Evolutionary conservation across 768 basidiomycete genomes (phyloP).

Genomic region (Hericium coralloides): DNA sequence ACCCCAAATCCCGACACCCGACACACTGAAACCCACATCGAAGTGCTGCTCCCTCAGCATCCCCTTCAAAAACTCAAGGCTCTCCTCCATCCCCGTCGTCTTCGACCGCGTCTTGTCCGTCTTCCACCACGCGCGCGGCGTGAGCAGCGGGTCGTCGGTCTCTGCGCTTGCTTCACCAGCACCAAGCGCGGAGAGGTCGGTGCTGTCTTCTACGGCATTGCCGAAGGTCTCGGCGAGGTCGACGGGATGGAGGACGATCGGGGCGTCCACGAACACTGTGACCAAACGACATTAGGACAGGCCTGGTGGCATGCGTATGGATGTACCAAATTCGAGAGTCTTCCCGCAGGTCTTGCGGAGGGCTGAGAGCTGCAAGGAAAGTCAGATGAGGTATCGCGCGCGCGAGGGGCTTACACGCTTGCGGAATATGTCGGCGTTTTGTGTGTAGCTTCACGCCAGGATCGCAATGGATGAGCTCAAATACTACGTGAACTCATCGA

Average conservation of each 20-base stretch:
- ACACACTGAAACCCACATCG: conserved; percentile 41
- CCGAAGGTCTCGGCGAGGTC: conserved; percentile 36
- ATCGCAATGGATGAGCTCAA: background rate
- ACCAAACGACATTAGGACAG: background rate
- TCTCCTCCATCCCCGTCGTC: conserved; percentile 48
- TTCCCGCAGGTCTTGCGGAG: conserved; percentile 57
- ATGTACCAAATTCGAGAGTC: conserved; percentile 50
- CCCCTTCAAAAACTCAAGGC: conserved; percentile 45
- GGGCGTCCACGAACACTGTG: conserved; percentile 68
- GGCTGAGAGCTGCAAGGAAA: conserved; percentile 48
- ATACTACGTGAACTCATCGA: too few species aligned
- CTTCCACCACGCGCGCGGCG: conserved; percentile 69
- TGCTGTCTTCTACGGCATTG: conserved; percentile 25
- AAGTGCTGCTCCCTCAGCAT: conserved; percentile 50
- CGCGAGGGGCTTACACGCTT: conserved; percentile 43
- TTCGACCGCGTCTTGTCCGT: conserved; percentile 37
- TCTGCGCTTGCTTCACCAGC: conserved; percentile 19
- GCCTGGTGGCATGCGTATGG: too few species aligned
- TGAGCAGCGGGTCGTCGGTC: conserved; percentile 25
- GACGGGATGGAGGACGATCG: conserved; percentile 54
- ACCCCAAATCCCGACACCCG: conserved; percentile 33
- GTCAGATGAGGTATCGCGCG: background rate
- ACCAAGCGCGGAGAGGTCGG: background rate
- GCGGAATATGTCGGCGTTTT: conserved; percentile 59
- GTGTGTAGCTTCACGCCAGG: conserved; percentile 39